phyloP scores from a whole-genome alignment of 805 yeast species.

The Candida pini region DNA sequence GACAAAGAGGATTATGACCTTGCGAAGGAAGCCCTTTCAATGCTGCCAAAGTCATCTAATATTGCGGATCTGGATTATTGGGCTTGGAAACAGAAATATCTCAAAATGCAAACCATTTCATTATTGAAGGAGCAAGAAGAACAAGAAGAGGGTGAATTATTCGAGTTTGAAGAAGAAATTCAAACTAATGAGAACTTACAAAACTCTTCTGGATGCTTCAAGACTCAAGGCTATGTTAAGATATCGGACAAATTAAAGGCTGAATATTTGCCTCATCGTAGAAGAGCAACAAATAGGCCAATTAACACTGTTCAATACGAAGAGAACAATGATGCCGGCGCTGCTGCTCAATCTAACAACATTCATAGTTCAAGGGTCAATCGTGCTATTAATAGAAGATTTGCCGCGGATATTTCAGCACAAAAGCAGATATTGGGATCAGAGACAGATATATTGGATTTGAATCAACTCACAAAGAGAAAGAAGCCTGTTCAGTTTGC shows the following conservation, averaged over 20 bases:
- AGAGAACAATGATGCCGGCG: slow-evolving; percentile 43
- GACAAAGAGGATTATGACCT: slow-evolving; percentile 71
- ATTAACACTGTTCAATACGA: slow-evolving; percentile 63
- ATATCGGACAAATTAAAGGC: slow-evolving; percentile 68
- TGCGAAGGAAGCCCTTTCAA: slow-evolving; percentile 40
- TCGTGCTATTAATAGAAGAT: slow-evolving; percentile 80
- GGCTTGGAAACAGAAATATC: slow-evolving; percentile 57
- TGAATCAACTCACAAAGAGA: slow-evolving; percentile 83
- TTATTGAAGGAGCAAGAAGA: slow-evolving; percentile 17
- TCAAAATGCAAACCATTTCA: slow-evolving; percentile 10
- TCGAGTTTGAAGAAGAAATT: slow-evolving; percentile 25
- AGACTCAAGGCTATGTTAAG: slow-evolving; percentile 68
- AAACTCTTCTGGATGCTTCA: slow-evolving; percentile 54
- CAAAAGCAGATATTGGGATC: slow-evolving; percentile 73
- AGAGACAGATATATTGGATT: slow-evolving; percentile 73
- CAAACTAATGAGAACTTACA: slow-evolving; percentile 24
- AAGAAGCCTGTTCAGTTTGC: slow-evolving; percentile 96
- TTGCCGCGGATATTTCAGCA: slow-evolving; percentile 84
- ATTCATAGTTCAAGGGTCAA: slow-evolving; percentile 75
- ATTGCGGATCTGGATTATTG: slow-evolving; percentile 45
- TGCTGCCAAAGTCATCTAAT: slow-evolving; percentile 9
- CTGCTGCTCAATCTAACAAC: slow-evolving; percentile 24
- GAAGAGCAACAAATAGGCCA: slow-evolving; percentile 56
- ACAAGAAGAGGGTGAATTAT: slow-evolving; percentile 23
- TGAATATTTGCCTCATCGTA: slow-evolving; percentile 78